A percentile compares a stretch with the other conserved stretches of the same genome.
These are phyloP conservation scores for Bipolaris oryzae DNA, from an alignment of 2,329 filamentous ascomycete species.

Conservation along the genomic window DNA sequence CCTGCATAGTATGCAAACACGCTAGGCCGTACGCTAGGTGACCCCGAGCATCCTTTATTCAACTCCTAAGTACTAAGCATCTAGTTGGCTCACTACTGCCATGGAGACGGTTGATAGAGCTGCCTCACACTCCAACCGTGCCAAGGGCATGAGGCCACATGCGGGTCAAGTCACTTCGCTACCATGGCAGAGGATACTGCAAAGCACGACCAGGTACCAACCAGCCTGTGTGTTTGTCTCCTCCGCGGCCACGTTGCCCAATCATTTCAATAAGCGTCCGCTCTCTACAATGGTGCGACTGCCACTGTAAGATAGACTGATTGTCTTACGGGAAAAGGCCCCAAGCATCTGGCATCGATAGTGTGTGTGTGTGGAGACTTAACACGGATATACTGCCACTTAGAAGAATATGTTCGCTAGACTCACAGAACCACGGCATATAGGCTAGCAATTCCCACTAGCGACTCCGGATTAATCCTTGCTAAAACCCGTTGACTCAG, in stretches of 20 bases:
- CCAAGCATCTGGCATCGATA: not conserved
- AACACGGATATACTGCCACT: not conserved
- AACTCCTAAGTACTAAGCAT: not conserved
- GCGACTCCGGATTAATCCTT: not conserved
- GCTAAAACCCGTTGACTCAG: not conserved
- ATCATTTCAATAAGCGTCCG: not conserved
- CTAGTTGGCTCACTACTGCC: not conserved
- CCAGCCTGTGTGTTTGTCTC: not conserved
- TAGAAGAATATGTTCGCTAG: not conserved
- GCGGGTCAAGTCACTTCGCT: not conserved
- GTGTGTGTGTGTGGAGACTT: not conserved
- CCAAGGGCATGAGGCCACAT: not conserved
- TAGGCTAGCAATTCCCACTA: not conserved
- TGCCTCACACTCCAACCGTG: not conserved
- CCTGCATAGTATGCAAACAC: not conserved
- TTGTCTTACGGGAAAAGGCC: not conserved
- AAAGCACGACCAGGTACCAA: not conserved
- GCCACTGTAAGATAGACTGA: not conserved
- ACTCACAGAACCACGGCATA: not conserved
- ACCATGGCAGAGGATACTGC: not conserved
- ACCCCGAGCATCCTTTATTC: not conserved
- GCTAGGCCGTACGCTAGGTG: conserved; percentile 1
- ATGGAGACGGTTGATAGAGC: not conserved
- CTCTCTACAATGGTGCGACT: not conserved
- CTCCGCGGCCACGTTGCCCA: not conserved